These are phyloP conservation scores for Epichloe hybrida DNA, from an alignment of 2,329 filamentous ascomycete genomes.

Conservation along the genomic window DNA sequence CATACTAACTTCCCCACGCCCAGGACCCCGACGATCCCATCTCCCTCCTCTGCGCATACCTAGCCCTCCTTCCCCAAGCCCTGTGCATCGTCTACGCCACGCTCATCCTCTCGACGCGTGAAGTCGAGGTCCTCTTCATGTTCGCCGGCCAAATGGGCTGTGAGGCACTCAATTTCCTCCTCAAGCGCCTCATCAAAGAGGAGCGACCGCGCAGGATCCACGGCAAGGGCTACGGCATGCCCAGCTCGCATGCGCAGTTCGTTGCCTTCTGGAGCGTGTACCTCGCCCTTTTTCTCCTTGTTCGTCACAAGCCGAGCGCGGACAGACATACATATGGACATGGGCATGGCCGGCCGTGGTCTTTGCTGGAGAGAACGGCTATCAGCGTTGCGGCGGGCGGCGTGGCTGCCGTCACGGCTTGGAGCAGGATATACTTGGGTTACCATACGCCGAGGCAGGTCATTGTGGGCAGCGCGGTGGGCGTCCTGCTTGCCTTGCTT, in stretches of 20 bases:
- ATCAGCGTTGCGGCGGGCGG: conserved; percentile 41
- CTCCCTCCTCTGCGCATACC: conserved; percentile 88
- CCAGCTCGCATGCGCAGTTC: conserved; percentile 86
- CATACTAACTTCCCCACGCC: background rate
- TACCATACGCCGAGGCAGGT: conserved; percentile 90
- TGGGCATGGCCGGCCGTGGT: conserved; percentile 32
- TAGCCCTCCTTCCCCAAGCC: conserved; percentile 85
- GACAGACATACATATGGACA: background rate
- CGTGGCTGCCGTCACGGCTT: conserved; percentile 57
- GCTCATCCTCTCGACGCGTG: conserved; percentile 79
- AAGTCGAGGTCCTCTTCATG: conserved; percentile 79
- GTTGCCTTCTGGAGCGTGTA: conserved; percentile 83
- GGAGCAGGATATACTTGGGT: conserved; percentile 76
- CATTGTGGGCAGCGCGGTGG: conserved; percentile 60
- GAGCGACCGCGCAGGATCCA: conserved; percentile 73
- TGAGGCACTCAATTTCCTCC: conserved; percentile 76
- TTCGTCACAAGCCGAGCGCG: conserved; percentile 53
- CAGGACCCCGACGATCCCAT: conserved; percentile 76
- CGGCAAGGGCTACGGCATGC: conserved; percentile 97
- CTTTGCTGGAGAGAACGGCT: conserved; percentile 44
- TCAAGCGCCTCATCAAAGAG: conserved; percentile 88
- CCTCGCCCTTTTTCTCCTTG: conserved; percentile 68
- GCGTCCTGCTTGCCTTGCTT: conserved; percentile 52
- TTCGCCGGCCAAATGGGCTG: conserved; percentile 85
- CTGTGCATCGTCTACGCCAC: conserved; percentile 84